Evolutionary conservation across 345 rosid genomes (phyloP).

Genomic region (Citrus australasica): DNA sequence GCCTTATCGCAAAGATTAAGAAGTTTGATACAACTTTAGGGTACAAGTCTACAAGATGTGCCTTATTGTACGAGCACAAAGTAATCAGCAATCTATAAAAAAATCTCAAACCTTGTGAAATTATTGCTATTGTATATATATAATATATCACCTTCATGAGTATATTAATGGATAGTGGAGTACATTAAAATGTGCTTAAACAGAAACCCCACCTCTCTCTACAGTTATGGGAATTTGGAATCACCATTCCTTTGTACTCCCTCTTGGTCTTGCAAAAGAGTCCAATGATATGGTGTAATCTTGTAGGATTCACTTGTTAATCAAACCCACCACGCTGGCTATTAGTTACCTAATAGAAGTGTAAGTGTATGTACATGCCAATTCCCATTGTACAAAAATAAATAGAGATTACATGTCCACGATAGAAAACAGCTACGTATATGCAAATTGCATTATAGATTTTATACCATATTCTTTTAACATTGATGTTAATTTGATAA

Average conservation of each 20-base stretch:
- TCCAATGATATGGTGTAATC: background rate
- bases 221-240: background rate
- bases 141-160: background rate
- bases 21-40: constrained; percentile 31
- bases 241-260: background rate
- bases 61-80: constrained; percentile 28
- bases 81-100: constrained; percentile 16
- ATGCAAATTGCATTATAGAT: background rate
- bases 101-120: constrained; percentile 1
- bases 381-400: background rate
- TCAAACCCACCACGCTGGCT: background rate
- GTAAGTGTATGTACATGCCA: background rate
- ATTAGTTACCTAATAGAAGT: background rate
- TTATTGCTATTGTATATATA: background rate
- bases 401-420: background rate
- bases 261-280: background rate
- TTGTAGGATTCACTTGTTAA: background rate
- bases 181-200: constrained; percentile 23
- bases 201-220: constrained; percentile 25
- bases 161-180: constrained; percentile 7
- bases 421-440: no score
- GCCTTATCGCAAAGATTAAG: constrained; percentile 7
- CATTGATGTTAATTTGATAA: background rate
- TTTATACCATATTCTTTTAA: no score
- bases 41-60: constrained; percentile 18